These are phyloP conservation scores for Anthracocystis walkeri DNA, from an alignment of 1,284 basidiomycete genomes.

Conservation along the genomic window DNA sequence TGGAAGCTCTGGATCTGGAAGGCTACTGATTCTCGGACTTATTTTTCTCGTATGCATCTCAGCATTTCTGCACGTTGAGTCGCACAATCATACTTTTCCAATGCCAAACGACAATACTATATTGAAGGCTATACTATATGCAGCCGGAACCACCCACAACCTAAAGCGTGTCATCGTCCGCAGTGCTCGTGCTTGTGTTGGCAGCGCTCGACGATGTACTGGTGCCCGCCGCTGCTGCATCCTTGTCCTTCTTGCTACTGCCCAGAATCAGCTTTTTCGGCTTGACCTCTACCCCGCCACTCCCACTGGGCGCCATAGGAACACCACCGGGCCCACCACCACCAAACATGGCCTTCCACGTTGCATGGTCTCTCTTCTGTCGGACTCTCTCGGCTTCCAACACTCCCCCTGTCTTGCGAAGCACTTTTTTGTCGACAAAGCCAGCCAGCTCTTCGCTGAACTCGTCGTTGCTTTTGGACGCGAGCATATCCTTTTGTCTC, in stretches of 20 bases:
- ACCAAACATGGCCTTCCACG: conserved; percentile 65
- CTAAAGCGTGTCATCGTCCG: conserved; percentile 20
- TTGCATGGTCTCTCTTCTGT: conserved; percentile 64
- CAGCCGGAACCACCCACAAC: background rate
- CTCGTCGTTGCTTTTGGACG: conserved; percentile 59
- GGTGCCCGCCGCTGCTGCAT: background rate
- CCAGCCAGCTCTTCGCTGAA: conserved; percentile 66
- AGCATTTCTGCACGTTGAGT: background rate
- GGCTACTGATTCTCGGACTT: conserved; percentile 25
- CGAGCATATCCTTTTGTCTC: conserved; percentile 59
- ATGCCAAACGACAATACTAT: background rate
- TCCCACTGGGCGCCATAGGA: conserved; percentile 27
- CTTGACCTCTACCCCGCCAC: conserved; percentile 25
- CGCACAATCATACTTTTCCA: background rate
- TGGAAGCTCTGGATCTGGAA: conserved; percentile 92
- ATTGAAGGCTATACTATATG: background rate
- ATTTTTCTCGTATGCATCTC: no score
- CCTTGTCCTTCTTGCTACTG: conserved; percentile 24
- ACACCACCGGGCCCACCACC: conserved; percentile 51
- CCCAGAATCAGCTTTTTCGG: conserved; percentile 54
- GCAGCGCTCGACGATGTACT: background rate
- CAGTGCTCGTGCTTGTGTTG: conserved; percentile 8
- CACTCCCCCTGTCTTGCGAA: conserved; percentile 66
- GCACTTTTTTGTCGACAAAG: conserved; percentile 66
- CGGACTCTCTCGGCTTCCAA: conserved; percentile 65